phyloP scores from a whole-genome alignment of 208 protist genomes.

The Borovskyia barvae region DNA sequence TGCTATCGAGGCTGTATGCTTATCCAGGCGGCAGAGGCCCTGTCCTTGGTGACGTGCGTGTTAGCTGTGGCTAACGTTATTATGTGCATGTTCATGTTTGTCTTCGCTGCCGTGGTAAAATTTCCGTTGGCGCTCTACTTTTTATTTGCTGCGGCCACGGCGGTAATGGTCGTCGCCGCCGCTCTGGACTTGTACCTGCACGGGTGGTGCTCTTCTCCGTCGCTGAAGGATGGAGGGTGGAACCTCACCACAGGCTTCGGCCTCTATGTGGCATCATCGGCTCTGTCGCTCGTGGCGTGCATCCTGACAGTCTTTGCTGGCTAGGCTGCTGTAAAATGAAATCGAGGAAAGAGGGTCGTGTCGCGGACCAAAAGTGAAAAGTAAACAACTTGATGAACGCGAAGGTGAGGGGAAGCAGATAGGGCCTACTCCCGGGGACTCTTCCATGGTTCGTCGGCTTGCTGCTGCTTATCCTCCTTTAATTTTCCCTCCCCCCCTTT shows the following conservation, averaged over 20 bases:
- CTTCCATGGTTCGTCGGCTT: too few relatives aligned
- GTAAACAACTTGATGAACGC: too few relatives aligned
- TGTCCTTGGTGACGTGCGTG: constrained; percentile 38
- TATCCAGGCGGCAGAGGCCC: constrained; percentile 53
- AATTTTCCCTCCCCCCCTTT: too few relatives aligned
- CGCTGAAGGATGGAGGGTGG: constrained; percentile 21
- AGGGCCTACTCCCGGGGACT: too few relatives aligned
- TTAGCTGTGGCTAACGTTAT: constrained; percentile 35
- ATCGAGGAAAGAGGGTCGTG: too few relatives aligned
- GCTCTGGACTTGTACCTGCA: constrained; percentile 39
- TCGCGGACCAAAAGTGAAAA: too few relatives aligned
- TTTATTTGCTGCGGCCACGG: constrained; percentile 15
- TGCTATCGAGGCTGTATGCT: constrained; percentile 39
- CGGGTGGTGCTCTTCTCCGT: constrained; percentile 32
- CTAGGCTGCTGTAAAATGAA: too few relatives aligned
- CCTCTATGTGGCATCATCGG: constrained; percentile 25
- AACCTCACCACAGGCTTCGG: constrained; percentile 16
- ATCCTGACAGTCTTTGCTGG: constrained; percentile 16
- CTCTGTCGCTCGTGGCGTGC: constrained; percentile 19
- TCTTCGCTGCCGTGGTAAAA: constrained; percentile 28
- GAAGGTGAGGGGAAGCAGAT: too few relatives aligned
- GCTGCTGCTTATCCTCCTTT: too few relatives aligned
- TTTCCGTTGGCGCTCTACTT: constrained; percentile 39
- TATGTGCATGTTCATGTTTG: constrained; percentile 37
- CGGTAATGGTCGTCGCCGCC: constrained; percentile 24